Evolutionary conservation across 768 basidiomycete genomes (phyloP).

Genomic region (Boletus pseudopeckii): DNA sequence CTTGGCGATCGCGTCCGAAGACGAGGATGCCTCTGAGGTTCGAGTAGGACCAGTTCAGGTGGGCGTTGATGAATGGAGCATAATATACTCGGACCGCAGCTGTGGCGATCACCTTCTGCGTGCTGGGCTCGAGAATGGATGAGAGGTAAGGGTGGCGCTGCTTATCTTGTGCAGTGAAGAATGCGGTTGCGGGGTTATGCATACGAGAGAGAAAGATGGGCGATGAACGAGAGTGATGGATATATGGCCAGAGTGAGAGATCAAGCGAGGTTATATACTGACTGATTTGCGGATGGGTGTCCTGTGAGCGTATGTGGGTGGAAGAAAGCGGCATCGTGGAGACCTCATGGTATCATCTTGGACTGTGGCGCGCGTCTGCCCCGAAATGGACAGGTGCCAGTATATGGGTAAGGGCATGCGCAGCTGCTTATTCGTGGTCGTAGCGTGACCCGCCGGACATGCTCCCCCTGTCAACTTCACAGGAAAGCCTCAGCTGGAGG

Average conservation of each 20-base stretch:
- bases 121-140: slow-evolving; percentile 37
- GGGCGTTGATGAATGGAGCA: slow-evolving; percentile 46
- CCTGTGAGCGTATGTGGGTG: slow-evolving; percentile 21
- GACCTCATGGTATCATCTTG: slow-evolving; percentile 31
- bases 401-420: slow-evolving; percentile 30
- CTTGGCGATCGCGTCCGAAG: slow-evolving; percentile 42
- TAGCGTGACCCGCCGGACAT: slow-evolving; percentile 12
- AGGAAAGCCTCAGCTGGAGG: slow-evolving; percentile 17
- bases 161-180: slow-evolving; percentile 38
- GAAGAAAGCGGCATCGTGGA: slow-evolving; percentile 36
- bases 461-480: slow-evolving; percentile 17
- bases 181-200: slow-evolving; percentile 31
- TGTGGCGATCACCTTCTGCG: slow-evolving; percentile 49
- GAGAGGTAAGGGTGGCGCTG: slow-evolving; percentile 37
- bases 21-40: slow-evolving; percentile 58
- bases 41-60: slow-evolving; percentile 56
- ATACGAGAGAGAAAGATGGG: slow-evolving; percentile 16
- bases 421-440: slow-evolving; percentile 13
- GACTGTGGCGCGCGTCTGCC: slow-evolving; percentile 30
- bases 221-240: slow-evolving; percentile 19
- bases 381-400: slow-evolving; percentile 28
- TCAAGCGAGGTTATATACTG: slow-evolving; percentile 31
- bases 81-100: slow-evolving; percentile 62
- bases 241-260: slow-evolving; percentile 16
- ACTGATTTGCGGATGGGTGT: slow-evolving; percentile 26